Percentiles rank a stretch among this genome's conserved stretches.
phyloP scores from a whole-genome alignment of 495 filamentous ascomycete species.

The Penicillium antarcticum region DNA sequence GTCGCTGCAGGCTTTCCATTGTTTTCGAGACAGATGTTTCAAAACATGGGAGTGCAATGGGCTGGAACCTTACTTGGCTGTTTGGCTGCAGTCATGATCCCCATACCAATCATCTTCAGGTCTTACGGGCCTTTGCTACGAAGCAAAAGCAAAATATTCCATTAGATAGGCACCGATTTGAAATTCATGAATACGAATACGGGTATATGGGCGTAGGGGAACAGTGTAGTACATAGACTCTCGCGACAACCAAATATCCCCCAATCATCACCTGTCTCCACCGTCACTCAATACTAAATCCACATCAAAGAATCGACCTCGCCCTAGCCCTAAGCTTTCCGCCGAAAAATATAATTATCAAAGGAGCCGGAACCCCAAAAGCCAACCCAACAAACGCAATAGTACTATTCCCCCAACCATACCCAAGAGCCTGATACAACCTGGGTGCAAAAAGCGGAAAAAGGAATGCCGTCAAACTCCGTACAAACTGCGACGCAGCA shows the following conservation, averaged over 20 bases:
- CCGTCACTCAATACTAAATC: background rate
- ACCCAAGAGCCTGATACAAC: slow-evolving; percentile 53
- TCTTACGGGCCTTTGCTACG: slow-evolving; percentile 33
- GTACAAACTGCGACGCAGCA: slow-evolving; percentile 11
- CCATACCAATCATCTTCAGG: slow-evolving; percentile 57
- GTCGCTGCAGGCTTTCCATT: slow-evolving; percentile 78
- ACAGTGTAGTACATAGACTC: background rate
- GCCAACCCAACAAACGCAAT: slow-evolving; percentile 11
- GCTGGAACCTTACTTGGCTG: slow-evolving; percentile 74
- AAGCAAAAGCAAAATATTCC: slow-evolving; percentile 28
- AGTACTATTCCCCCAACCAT: slow-evolving; percentile 54
- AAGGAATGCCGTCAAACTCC: slow-evolving; percentile 24
- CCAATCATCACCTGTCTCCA: background rate
- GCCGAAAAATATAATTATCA: slow-evolving; percentile 15
- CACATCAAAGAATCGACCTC: background rate
- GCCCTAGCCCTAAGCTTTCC: slow-evolving; percentile 6
- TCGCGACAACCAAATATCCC: no score
- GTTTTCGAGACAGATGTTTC: slow-evolving; percentile 79
- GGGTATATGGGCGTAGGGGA: no score
- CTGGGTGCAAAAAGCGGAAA: slow-evolving; percentile 53
- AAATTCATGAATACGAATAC: no score
- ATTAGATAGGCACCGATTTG: background rate
- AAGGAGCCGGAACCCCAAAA: slow-evolving; percentile 12
- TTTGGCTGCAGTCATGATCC: slow-evolving; percentile 65
- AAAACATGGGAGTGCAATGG: slow-evolving; percentile 74